These are phyloP conservation scores for Lecanicillium sp. DNA, from an alignment of 2,329 filamentous ascomycete genomes.

Conservation along the genomic window DNA sequence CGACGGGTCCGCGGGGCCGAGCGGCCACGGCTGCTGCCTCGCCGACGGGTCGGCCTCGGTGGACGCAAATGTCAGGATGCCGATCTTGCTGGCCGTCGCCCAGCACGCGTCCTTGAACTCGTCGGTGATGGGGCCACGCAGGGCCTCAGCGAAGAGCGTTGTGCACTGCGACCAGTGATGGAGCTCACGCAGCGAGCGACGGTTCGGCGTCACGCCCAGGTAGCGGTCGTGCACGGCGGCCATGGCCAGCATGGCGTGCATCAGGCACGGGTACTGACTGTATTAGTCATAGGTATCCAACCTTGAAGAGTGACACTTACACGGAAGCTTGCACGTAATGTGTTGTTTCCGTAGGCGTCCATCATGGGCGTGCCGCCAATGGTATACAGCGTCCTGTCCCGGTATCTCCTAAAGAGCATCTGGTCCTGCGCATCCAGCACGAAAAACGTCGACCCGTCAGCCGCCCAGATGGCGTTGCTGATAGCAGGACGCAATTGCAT, in stretches of 20 bases:
- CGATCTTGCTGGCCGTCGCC: neutral
- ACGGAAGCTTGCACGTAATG: neutral
- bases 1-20: neutral
- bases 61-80: conserved; percentile 1
- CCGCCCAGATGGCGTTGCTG: neutral
- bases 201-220: neutral
- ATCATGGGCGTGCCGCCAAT: neutral
- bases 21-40: neutral
- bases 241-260: conserved; percentile 2
- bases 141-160: neutral
- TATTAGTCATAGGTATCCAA: neutral
- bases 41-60: neutral
- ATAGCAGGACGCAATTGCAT: neutral
- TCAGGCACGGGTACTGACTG: conserved; percentile 2
- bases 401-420: conserved; percentile 1
- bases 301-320: neutral
- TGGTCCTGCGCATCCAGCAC: neutral
- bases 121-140: neutral
- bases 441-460: neutral
- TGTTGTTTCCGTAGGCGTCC: neutral
- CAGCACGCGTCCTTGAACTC: neutral
- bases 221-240: neutral
- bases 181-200: conserved; percentile 1
- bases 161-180: conserved; percentile 4
- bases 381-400: neutral